Base-by-base conservation (phyloP, 1,139 yeast species). In the Debaryomyces fabryi region DNA sequence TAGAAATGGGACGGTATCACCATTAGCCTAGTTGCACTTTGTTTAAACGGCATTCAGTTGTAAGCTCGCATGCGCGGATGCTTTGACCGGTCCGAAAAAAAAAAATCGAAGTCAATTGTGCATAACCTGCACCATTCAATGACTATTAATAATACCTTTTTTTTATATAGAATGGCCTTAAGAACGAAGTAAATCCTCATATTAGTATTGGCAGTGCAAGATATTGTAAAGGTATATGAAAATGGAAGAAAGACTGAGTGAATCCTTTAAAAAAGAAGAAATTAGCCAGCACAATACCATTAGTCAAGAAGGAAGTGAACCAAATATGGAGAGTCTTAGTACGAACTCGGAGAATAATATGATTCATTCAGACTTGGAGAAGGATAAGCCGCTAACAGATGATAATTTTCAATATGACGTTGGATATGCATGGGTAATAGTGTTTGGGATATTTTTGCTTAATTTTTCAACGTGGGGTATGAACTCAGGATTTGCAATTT, bases 401-500 rank as follows among this genome's bases (percentile, higher is more conserved):
- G 49, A 42, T 2, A 37, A 49, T 6, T 38, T 35, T 10, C 39
- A 53, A 12, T 48, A 51, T 23, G 83, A 78, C 50, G 72, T 72
- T 6, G 84, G 84, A 0, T 74, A 77, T 55, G 82, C 81, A 2
- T 76, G 83, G 74, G 64, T 74, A 1, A 63, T 76, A 9, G 74
- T 77, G 25, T 59, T 76, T 34, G 75, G 76, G 1, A 67, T 70
- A 23, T 71, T 76, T 50, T 49, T 75, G 4, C 59, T 77, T 24
- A 74, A 76, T 64, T 72, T 77, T 39, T 61, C 72, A 49, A 74
- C 82, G 0, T 79, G 81, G 76, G 85, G 85, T 1, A 76, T 77
- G 76, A 77, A 78, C 49, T 71, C 79, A 32, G 79, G 82, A 4
- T 80, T 71, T 62, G 83, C 82, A 23, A 69, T 79, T n/a, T 81